Evolutionary conservation across 1,284 basidiomycete genomes (phyloP).

Genomic region (Ganoderma multipileum): DNA sequence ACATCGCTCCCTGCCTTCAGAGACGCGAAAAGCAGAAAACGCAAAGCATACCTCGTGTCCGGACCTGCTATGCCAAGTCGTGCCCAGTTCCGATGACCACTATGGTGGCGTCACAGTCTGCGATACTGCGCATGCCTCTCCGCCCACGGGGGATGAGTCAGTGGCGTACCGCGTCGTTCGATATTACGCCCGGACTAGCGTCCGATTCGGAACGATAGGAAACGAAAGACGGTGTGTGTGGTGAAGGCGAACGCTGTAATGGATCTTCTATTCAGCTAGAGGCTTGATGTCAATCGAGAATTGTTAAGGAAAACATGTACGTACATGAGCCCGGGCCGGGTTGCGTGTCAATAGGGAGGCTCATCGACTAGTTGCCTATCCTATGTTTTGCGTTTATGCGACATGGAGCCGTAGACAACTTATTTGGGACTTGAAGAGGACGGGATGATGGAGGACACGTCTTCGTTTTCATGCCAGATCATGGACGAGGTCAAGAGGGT

Average conservation of each 20-base stretch:
- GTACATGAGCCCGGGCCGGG: no score
- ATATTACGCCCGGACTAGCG: no score
- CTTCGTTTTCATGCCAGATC: neutral
- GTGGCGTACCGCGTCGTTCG: no score
- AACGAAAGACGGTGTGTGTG: neutral
- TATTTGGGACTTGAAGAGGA: neutral
- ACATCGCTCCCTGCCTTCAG: neutral
- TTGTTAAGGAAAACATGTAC: no score
- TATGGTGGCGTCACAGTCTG: neutral
- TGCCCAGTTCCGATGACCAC: neutral
- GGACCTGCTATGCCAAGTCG: neutral
- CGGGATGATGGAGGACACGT: neutral
- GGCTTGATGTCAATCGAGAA: neutral
- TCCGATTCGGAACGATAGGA: no score
- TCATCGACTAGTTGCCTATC: no score
- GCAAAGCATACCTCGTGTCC: neutral
- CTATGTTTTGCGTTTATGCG: no score
- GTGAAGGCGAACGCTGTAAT: neutral
- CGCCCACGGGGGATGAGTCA: neutral
- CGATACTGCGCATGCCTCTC: neutral
- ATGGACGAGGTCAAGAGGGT: neutral
- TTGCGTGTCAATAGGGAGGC: no score
- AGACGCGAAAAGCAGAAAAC: neutral
- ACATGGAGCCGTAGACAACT: no score
- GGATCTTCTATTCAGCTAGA: neutral